Evolutionary conservation across 768 basidiomycete species (phyloP).

Genomic region (Trametes cingulata): DNA sequence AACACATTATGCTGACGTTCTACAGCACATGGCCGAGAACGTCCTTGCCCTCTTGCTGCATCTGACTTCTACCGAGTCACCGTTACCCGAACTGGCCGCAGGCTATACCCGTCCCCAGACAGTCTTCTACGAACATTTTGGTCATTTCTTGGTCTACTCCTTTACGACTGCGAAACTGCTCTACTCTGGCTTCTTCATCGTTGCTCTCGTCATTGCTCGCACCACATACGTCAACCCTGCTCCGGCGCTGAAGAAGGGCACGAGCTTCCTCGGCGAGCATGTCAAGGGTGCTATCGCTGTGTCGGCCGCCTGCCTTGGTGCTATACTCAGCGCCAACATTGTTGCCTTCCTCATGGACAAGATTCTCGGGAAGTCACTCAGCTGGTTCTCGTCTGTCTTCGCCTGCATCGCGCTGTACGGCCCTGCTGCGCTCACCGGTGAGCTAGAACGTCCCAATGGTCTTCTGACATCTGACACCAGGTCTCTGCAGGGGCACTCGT

Average conservation of each 20-base stretch:
- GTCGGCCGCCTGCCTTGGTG: conserved; percentile 51
- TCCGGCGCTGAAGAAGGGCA: conserved; percentile 37
- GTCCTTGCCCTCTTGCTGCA: conserved; percentile 74
- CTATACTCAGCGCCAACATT: conserved; percentile 63
- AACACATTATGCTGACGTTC: too few relatives aligned
- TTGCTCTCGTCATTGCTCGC: conserved; percentile 48
- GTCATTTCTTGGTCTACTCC: conserved; percentile 71
- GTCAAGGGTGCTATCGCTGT: conserved; percentile 51
- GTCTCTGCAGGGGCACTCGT: conserved; percentile 53
- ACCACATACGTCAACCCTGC: conserved; percentile 38
- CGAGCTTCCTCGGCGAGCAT: conserved; percentile 44
- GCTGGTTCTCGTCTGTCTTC: conserved; percentile 82
- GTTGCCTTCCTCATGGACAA: conserved; percentile 69
- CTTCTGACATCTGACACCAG: neutral
- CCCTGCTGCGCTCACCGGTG: conserved; percentile 73
- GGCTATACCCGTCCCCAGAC: conserved; percentile 56
- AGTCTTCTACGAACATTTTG: conserved; percentile 77
- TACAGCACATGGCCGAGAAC: conserved; percentile 88
- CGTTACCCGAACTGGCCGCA: conserved; percentile 61
- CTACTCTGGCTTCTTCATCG: conserved; percentile 53
- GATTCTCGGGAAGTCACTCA: conserved; percentile 68
- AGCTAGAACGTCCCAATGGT: conserved; percentile 23
- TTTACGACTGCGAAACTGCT: conserved; percentile 67
- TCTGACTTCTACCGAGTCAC: conserved; percentile 68
- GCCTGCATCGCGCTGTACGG: conserved; percentile 68